A percentile compares a stretch with the other conserved stretches of the same genome.
phyloP scores from a whole-genome alignment of 2,329 filamentous ascomycete species.

The Macroventuria anomochaeta region DNA sequence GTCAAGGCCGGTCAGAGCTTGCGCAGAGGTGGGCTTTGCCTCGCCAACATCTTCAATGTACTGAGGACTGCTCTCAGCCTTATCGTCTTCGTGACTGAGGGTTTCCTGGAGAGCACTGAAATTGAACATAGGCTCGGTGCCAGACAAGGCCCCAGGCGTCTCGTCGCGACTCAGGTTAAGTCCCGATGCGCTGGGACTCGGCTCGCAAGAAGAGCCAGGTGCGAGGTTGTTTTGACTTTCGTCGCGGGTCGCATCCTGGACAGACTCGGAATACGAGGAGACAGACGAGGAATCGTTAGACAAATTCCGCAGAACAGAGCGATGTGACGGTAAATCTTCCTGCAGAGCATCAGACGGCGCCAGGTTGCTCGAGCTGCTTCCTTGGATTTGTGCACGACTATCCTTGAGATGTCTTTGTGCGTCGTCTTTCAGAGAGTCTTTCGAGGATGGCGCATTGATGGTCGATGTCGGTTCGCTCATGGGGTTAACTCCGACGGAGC shows the following conservation, averaged over 20 bases:
- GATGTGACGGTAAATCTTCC: conserved; percentile 53
- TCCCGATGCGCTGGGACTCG: conserved; percentile 62
- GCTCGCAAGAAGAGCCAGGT: conserved; percentile 55
- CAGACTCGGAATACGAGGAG: conserved; percentile 76
- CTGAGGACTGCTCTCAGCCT: conserved; percentile 53
- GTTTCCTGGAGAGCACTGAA: conserved; percentile 87
- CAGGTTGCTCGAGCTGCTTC: conserved; percentile 47
- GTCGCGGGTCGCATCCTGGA: conserved; percentile 46
- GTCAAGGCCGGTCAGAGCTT: neutral
- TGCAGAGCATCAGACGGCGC: conserved; percentile 51
- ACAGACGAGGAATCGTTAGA: conserved; percentile 85
- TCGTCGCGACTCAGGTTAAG: conserved; percentile 49
- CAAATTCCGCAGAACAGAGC: conserved; percentile 79
- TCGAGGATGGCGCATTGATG: conserved; percentile 44
- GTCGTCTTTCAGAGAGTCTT: conserved; percentile 45
- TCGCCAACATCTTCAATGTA: conserved; percentile 49
- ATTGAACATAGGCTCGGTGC: conserved; percentile 84
- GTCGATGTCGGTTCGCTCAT: conserved; percentile 53
- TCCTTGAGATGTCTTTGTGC: conserved; percentile 56
- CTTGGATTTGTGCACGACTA: conserved; percentile 53
- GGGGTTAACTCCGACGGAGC: conserved; percentile 50
- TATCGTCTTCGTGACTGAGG: conserved; percentile 65
- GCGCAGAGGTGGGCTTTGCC: conserved; percentile 1
- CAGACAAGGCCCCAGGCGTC: conserved; percentile 51
- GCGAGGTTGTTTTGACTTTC: conserved; percentile 41